Evolutionary conservation across 495 filamentous ascomycete species (phyloP).

Genomic region (Podospora comata): DNA sequence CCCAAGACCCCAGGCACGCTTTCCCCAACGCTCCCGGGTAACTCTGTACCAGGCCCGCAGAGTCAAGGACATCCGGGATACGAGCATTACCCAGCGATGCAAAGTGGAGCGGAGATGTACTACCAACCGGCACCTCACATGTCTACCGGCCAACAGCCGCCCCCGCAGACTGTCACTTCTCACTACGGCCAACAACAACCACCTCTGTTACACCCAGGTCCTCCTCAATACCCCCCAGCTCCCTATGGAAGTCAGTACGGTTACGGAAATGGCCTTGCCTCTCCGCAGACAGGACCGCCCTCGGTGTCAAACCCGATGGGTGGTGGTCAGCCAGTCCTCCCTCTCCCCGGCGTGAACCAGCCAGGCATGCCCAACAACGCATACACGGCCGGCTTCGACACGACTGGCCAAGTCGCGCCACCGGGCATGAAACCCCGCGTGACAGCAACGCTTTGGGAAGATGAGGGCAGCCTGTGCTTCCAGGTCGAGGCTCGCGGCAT

Average conservation of each 20-base stretch:
- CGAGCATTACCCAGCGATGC: constrained; percentile 74
- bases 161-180: constrained; percentile 77
- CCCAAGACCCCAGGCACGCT: constrained; percentile 52
- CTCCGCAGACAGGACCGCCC: constrained; percentile 65
- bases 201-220: constrained; percentile 75
- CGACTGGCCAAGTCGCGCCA: constrained; percentile 87
- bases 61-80: constrained; percentile 47
- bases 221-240: constrained; percentile 62
- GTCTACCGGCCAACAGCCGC: constrained; percentile 75
- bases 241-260: constrained; percentile 60
- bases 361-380: constrained; percentile 46
- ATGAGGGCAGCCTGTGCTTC: constrained; percentile 96
- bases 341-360: constrained; percentile 60
- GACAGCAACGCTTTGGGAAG: constrained; percentile 96
- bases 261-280: constrained; percentile 72
- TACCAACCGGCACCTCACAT: constrained; percentile 74
- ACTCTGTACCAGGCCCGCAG: constrained; percentile 39
- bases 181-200: constrained; percentile 73
- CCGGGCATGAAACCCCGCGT: constrained; percentile 98
- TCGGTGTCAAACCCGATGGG: constrained; percentile 67
- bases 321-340: constrained; percentile 55
- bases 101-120: constrained; percentile 78
- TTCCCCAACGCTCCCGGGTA: constrained; percentile 45
- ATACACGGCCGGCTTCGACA: constrained; percentile 67
- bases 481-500: constrained; percentile 96